Percentiles rank a stretch among this genome's conserved stretches.
Conservation (phyloP, 495 filamentous ascomycete genomes). For the Niebla homalea region DNA sequence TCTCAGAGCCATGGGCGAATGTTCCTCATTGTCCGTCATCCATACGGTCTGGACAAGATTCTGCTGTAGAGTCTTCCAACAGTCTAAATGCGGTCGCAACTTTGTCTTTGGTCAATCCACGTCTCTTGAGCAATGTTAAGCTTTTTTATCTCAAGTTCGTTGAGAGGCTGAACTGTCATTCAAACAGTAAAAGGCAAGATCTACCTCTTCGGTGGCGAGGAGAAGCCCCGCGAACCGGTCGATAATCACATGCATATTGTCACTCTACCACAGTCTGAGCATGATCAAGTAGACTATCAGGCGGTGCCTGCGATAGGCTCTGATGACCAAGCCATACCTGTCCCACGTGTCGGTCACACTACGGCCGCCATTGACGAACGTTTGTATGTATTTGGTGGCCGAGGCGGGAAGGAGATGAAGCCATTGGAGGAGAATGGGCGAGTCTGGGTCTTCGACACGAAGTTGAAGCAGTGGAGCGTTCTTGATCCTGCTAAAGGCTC, state of each 20-base stretch:
- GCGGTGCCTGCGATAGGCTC: constrained; percentile 1
- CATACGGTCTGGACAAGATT: too few species aligned
- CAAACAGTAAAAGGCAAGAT: constrained; percentile 40
- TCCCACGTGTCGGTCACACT: constrained; percentile 38
- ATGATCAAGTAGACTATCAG: constrained; percentile 13
- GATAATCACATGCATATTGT: constrained; percentile 61
- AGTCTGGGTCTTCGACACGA: constrained; percentile 34
- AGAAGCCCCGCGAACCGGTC: constrained; percentile 33
- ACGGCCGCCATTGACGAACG: constrained; percentile 27
- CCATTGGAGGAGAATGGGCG: constrained; percentile 40
- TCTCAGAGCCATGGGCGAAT: too few species aligned
- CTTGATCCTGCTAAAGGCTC: constrained; percentile 11
- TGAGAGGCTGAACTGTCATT: too few species aligned
- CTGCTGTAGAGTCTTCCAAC: too few species aligned
- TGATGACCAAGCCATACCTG: constrained; percentile 16
- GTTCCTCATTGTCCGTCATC: too few species aligned
- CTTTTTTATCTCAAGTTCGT: too few species aligned
- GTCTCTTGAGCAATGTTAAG: too few species aligned
- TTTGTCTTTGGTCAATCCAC: too few species aligned
- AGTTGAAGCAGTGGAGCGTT: constrained; percentile 10
- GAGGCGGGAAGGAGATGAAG: constrained; percentile 39
- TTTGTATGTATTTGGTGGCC: constrained; percentile 44
- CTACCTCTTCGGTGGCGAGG: constrained; percentile 36
- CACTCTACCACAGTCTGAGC: constrained; percentile 19
- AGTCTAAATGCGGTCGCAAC: too few species aligned